A percentile compares a stretch with the other conserved stretches of the same genome.
phyloP scores from a whole-genome alignment of 768 basidiomycete species.

The Thelephora aurantiotincta region DNA sequence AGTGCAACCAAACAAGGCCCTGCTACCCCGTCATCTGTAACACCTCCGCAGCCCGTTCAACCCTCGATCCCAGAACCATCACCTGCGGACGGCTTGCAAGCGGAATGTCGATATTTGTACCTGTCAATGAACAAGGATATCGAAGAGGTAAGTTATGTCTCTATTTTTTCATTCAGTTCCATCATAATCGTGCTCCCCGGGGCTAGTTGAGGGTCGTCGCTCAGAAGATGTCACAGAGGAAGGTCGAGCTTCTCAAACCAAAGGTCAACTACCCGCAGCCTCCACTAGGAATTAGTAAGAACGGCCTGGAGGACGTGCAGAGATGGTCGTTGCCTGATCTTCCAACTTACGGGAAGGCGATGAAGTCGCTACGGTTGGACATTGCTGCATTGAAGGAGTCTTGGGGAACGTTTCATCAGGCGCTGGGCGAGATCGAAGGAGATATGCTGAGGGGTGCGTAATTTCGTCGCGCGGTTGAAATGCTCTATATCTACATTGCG shows the following conservation, averaged over 20 bases:
- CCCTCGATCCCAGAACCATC: neutral
- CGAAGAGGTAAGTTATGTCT: slow-evolving; percentile 32
- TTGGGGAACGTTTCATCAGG: slow-evolving; percentile 24
- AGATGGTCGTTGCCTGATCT: slow-evolving; percentile 46
- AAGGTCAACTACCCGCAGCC: slow-evolving; percentile 15
- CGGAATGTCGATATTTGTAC: slow-evolving; percentile 42
- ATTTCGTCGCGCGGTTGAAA: neutral
- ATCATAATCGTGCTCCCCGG: neutral
- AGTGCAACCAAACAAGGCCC: neutral
- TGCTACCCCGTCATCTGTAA: neutral
- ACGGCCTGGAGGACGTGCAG: slow-evolving; percentile 29
- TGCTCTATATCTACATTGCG: neutral
- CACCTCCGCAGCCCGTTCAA: neutral
- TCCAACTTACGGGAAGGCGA: slow-evolving; percentile 32
- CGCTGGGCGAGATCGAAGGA: slow-evolving; percentile 44
- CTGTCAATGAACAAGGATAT: slow-evolving; percentile 35
- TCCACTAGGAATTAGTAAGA: slow-evolving; percentile 16
- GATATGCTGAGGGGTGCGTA: slow-evolving; percentile 51
- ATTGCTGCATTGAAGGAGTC: slow-evolving; percentile 32
- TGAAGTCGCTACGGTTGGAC: slow-evolving; percentile 35
- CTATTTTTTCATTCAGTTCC: too few species aligned
- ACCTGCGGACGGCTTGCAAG: slow-evolving; percentile 43
- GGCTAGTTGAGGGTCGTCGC: slow-evolving; percentile 32
- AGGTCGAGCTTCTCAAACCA: slow-evolving; percentile 22
- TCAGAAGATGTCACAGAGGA: slow-evolving; percentile 21